Evolutionary conservation across 1,284 basidiomycete species (phyloP), one percentile per base, ranked within the genome.

Genomic region (Cerrena zonata): DNA sequence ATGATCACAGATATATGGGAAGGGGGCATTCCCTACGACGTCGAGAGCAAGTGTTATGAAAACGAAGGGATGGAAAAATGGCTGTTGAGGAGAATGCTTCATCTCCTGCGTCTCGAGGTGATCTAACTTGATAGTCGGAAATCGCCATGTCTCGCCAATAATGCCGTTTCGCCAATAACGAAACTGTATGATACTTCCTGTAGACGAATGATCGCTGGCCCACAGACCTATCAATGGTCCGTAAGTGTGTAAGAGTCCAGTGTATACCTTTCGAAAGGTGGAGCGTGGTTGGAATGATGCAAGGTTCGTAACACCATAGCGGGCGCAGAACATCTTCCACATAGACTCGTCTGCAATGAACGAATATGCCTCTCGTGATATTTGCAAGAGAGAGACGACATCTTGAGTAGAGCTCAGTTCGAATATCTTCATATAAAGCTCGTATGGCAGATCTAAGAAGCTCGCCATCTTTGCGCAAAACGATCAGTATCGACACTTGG

Each of bases 141-240:
- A 58, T 12, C 49, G 41, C 61, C 61, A 62, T n/a, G 57, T 49
- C 18, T 59, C 61, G 12, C 61, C 61, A 22, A 58, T 47, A 25
- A 62, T 59, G 52, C 54, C 22, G 52, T 52, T 15, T 43, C 30
- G 46, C 45, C 53, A 45, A 26, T 58, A 37, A 11, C 58, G 56
- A 30, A 61, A 61, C 49, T 60, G 54, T 27, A 61, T 48, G 30
- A 62, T 54, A 45, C 55, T 59, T 10, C 61, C 61, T 19, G 22
- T 46, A 49, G 53, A 62, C 0, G 61, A 59, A 45, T 53, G 57
- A 38, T 62, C 61, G 46, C 58, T 58, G 25, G 59, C 60, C 61
- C 61, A 62, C 2, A 60, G 45, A 2, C 61, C 59, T 4, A 62
- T 46, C 0, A 62, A 45, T 2, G 58, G 47, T 5, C 56, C 58